Conservation (phyloP, 2,329 filamentous ascomycete species). For the Scorias spongiosa region DNA sequence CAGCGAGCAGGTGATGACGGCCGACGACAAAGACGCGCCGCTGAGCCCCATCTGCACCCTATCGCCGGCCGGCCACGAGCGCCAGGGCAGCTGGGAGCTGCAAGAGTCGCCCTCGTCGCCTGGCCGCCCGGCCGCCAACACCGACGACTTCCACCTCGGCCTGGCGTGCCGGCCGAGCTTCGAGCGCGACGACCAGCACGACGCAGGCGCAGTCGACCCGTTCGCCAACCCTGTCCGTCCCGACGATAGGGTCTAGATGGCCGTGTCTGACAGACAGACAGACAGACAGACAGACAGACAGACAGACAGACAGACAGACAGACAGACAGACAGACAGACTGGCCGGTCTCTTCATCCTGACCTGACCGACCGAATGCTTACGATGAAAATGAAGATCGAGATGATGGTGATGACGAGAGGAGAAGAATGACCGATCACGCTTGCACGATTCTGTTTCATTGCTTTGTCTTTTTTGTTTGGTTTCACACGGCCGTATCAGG, state of each 20-base stretch:
- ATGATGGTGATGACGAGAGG: background rate
- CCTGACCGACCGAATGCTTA: background rate
- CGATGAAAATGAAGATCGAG: background rate
- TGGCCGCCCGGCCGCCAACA: conserved; percentile 7
- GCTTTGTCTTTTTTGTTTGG: background rate
- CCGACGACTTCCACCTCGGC: conserved; percentile 2
- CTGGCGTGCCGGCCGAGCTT: conserved; percentile 26
- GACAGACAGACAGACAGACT: background rate
- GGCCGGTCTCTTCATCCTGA: background rate
- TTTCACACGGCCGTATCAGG: too few species aligned
- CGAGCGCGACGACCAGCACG: conserved; percentile 26
- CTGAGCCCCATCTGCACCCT: conserved; percentile 1
- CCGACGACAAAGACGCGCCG: conserved; percentile 13
- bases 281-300: background rate
- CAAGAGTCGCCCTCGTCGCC: conserved; percentile 21
- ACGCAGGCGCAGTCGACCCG: conserved; percentile 20
- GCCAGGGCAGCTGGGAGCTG: conserved; percentile 44
- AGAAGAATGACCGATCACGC: background rate
- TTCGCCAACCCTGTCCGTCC: conserved; percentile 29
- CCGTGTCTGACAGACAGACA: background rate
- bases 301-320: background rate
- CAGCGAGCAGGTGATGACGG: conserved; percentile 19
- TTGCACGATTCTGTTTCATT: background rate
- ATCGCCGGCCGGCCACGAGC: conserved; percentile 29
- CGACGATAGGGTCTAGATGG: conserved; percentile 31